Evolutionary conservation across 495 filamentous ascomycete species (phyloP), one percentile per base, ranked within the genome.

Genomic region (Cercophora newfieldiana): DNA sequence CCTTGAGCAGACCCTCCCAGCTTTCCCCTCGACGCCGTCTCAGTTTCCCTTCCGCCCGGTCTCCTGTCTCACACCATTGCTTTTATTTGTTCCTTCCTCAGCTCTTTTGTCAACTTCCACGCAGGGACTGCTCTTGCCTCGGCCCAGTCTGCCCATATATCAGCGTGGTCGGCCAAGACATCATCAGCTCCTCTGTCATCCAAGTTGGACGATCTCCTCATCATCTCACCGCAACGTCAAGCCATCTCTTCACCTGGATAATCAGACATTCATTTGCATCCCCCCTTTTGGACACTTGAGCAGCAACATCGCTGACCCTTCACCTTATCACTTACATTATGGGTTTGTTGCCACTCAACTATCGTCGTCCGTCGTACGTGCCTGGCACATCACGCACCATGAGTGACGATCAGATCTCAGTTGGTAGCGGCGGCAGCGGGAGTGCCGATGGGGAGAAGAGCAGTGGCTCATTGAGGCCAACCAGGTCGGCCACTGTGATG

Each of bases 291-390:
- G 37, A 44, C 37, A 2, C 12, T 16, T 44, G 10, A 44, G 18
- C 12, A 44, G 18, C 4, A 8, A 44, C 4, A 12, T 12, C 30
- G 5, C 18, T 14, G 4, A 44, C 10, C 3, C 37, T 44, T 14
- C 37, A 44, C 37, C 2, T 16, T 44, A 51, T 31, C 59, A 10
- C 19, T 5, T 51, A 19, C 50, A 60, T 59, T 56, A 67, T 80
- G 77, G 73, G 69, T 25, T 47, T 77, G 19, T 66, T 77, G 7
- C 70, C 76, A 24, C 71, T 79, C 54, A 73, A 16, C 31, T 82
- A 81, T 61, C 72, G 73, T 25, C 77, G 79, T 47, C 79, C 79
- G 14, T 61, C 69, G 0, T 66, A 79, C 30, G 76, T 82, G 28
- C 2, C 37, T 44, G 69, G 72, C 28, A 24, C 49, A 22, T 4